These are phyloP conservation scores for Tolypocladium tropicale DNA, from an alignment of 2,329 filamentous ascomycete genomes.

Conservation along the genomic window DNA sequence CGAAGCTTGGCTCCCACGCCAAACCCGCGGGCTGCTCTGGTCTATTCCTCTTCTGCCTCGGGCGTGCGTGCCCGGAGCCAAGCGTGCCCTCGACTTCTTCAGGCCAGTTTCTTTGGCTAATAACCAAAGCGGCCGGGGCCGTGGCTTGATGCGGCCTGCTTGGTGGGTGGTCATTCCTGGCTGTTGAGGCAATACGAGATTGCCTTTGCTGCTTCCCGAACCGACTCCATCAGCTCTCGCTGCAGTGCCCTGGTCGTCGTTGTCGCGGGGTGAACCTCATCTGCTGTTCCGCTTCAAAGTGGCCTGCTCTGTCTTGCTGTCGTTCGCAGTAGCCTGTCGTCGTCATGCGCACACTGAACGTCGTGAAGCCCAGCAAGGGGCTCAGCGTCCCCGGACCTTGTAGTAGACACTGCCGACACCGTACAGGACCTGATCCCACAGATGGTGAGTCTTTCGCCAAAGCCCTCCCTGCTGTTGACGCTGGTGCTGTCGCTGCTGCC, in stretches of 20 bases:
- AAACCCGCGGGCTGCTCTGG: too few species aligned
- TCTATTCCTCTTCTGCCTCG: neutral
- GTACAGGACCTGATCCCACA: conserved; percentile 29
- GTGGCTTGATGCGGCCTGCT: neutral
- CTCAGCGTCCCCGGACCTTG: conserved; percentile 19
- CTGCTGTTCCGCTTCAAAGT: neutral
- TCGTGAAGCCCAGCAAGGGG: neutral
- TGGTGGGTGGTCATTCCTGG: neutral
- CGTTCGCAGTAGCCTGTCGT: neutral
- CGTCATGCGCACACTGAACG: neutral
- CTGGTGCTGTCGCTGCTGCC: neutral
- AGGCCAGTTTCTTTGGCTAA: neutral
- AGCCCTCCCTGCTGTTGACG: conserved; percentile 9
- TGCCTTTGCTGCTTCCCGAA: neutral
- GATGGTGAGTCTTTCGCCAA: conserved; percentile 22
- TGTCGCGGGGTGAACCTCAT: neutral
- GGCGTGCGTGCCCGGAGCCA: neutral
- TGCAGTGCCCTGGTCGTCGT: neutral
- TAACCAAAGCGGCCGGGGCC: neutral
- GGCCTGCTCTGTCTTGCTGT: neutral
- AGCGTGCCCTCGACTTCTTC: neutral
- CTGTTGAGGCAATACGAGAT: neutral
- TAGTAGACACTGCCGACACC: conserved; percentile 26
- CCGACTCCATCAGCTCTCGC: neutral
- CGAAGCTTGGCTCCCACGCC: neutral